A percentile compares a stretch with the other conserved stretches of the same genome.
These are phyloP conservation scores for Venturiaceae sp. DNA, from an alignment of 2,329 filamentous ascomycete species.

Conservation along the genomic window DNA sequence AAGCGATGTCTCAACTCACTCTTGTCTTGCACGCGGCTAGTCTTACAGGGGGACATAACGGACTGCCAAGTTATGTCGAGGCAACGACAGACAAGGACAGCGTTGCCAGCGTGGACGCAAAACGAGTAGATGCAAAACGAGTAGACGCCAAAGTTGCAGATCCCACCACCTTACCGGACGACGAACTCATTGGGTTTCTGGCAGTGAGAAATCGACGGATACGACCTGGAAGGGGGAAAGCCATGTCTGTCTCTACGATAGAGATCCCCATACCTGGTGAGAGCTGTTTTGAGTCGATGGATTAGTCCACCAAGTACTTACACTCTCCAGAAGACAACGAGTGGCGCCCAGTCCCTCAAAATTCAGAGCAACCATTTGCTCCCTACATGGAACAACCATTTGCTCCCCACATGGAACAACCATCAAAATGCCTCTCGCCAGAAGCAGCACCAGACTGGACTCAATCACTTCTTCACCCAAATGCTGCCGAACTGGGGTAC, in stretches of 20 bases:
- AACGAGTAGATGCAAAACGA: background rate
- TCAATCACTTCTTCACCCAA: background rate
- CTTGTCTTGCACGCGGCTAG: background rate
- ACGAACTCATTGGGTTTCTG: background rate
- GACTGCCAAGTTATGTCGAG: background rate
- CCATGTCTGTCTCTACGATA: background rate
- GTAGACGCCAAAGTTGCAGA: background rate
- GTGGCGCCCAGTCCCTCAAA: background rate
- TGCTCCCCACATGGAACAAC: background rate
- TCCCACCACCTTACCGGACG: background rate
- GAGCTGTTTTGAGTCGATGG: background rate
- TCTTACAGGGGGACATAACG: background rate
- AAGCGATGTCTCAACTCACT: conserved; percentile 12
- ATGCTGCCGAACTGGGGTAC: background rate
- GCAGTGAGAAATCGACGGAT: background rate
- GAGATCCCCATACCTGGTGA: background rate
- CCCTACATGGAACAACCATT: background rate
- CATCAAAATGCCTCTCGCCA: background rate
- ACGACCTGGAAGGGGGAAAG: background rate
- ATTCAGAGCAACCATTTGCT: background rate
- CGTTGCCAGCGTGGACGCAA: background rate
- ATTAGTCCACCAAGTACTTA: background rate
- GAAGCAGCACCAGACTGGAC: background rate
- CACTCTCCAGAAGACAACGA: background rate
- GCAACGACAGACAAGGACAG: background rate